A percentile compares a stretch with the other conserved stretches of the same genome.
phyloP scores from a whole-genome alignment of 192 early-diverging fungal species.

The Oehlia diaphana region DNA sequence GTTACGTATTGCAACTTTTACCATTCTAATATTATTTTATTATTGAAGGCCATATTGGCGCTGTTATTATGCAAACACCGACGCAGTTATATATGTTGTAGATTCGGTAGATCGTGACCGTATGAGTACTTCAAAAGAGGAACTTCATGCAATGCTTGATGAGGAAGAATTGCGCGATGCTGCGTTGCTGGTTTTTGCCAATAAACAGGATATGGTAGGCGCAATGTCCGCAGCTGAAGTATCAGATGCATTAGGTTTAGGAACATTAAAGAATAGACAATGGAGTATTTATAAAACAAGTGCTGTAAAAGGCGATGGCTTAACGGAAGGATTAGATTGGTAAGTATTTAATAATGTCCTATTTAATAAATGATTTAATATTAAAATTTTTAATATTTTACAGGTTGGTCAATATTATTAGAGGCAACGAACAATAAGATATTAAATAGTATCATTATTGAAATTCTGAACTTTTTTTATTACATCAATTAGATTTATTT shows the following conservation, averaged over 20 bases:
- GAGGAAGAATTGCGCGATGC: conserved; percentile 93
- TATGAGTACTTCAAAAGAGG: conserved; percentile 83
- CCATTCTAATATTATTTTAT: conserved; percentile 8
- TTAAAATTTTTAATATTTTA: conserved; percentile 6
- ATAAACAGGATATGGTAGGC: conserved; percentile 97
- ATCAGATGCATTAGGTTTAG: conserved; percentile 80
- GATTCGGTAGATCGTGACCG: conserved; percentile 92
- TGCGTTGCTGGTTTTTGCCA: conserved; percentile 91
- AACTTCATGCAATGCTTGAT: conserved; percentile 89
- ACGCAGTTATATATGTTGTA: conserved; percentile 97
- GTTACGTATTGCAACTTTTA: not conserved
- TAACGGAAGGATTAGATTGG: conserved; percentile 94
- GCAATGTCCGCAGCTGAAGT: conserved; percentile 91
- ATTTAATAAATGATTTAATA: not conserved
- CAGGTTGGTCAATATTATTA: conserved; percentile 52
- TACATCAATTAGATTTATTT: no score
- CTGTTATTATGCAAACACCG: conserved; percentile 99
- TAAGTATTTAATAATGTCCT: conserved; percentile 42
- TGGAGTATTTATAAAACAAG: conserved; percentile 95
- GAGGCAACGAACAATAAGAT: conserved; percentile 37
- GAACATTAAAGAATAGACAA: conserved; percentile 81
- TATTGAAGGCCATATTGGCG: conserved; percentile 86
- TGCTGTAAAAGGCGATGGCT: conserved; percentile 92
- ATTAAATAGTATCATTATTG: not conserved
- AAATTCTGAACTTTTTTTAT: not conserved